These are phyloP conservation scores for Ceratobasidium sp. DNA, from an alignment of 1,284 basidiomycete genomes.

Conservation along the genomic window DNA sequence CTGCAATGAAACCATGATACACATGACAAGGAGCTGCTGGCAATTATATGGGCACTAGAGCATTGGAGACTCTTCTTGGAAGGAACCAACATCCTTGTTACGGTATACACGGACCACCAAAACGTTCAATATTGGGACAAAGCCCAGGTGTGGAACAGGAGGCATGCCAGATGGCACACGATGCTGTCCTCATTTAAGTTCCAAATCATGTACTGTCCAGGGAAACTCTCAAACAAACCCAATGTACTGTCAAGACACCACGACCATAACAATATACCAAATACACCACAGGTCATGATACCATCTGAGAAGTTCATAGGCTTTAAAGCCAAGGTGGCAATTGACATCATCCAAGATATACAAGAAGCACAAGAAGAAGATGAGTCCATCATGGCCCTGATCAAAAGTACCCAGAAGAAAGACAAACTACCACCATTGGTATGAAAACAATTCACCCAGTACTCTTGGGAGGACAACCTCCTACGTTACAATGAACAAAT, in stretches of 20 bases:
- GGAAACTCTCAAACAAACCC: conserved; percentile 49
- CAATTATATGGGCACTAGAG: conserved; percentile 29
- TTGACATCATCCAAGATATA: not conserved
- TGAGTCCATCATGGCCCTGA: not conserved
- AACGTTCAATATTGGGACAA: conserved; percentile 12
- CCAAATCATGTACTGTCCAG: conserved; percentile 51
- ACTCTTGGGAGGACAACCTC: no score
- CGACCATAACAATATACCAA: conserved; percentile 42
- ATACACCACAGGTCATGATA: conserved; percentile 20
- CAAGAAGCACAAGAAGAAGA: conserved; percentile 4
- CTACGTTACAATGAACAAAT: no score
- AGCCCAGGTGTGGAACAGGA: conserved; percentile 28
- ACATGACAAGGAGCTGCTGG: conserved; percentile 42
- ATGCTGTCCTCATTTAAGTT: conserved; percentile 27
- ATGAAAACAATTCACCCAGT: no score
- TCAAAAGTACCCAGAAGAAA: not conserved
- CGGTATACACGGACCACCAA: not conserved
- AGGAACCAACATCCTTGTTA: conserved; percentile 33
- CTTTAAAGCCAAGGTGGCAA: no score
- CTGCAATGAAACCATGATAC: conserved; percentile 56
- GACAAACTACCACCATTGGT: no score
- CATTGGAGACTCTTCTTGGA: conserved; percentile 52
- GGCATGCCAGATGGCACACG: conserved; percentile 53
- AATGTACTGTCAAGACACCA: conserved; percentile 52
- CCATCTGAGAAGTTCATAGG: not conserved